phyloP scores from a whole-genome alignment of 202 grass and related monocot species.

The Panicum hallii region DNA sequence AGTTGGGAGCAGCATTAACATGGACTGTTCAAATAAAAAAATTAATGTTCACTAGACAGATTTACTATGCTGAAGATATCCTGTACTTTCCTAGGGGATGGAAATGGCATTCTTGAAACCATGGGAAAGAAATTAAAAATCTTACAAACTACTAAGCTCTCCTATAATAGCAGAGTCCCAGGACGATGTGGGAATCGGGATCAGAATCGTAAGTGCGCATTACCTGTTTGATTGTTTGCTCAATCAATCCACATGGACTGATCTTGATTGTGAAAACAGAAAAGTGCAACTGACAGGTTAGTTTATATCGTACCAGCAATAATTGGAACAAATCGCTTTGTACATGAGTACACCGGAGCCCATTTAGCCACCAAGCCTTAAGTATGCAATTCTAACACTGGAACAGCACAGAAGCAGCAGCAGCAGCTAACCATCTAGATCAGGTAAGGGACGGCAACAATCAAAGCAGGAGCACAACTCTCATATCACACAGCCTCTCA shows the following conservation, averaged over 20 bases:
- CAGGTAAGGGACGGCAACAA: background rate
- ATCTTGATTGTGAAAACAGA: slow-evolving; percentile 11
- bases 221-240: slow-evolving; percentile 16
- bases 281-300: slow-evolving; percentile 33
- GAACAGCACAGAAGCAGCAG: background rate
- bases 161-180: background rate
- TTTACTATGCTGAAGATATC: background rate
- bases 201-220: background rate
- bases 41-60: background rate
- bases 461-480: slow-evolving; percentile 33
- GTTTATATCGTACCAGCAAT: slow-evolving; percentile 16
- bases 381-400: slow-evolving; percentile 26
- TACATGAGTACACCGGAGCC: slow-evolving; percentile 8
- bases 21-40: background rate
- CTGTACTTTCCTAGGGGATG: background rate
- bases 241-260: slow-evolving; percentile 36
- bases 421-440: slow-evolving; percentile 11
- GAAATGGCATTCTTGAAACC: background rate
- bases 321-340: slow-evolving; percentile 26
- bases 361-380: background rate
- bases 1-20: background rate
- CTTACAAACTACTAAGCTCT: background rate
- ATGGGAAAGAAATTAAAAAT: background rate
- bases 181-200: background rate
- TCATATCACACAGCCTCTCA: slow-evolving; percentile 41